Evolutionary conservation across 208 protist genomes (phyloP).

Genomic region (Leishmania martiniquensis): DNA sequence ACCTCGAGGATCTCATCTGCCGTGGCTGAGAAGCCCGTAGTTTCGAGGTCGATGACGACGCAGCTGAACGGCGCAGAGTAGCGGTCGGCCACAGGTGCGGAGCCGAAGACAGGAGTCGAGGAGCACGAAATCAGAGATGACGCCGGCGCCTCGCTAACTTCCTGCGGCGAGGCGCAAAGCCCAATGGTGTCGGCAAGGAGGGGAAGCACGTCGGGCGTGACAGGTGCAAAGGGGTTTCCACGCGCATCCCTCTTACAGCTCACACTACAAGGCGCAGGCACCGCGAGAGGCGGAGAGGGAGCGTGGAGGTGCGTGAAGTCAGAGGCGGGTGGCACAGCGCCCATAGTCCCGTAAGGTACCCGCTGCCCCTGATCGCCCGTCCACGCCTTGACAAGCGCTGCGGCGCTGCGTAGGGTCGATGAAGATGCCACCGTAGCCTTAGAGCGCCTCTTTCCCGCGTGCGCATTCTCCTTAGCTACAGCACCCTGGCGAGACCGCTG

Average conservation of each 20-base stretch:
- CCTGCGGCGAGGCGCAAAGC: background rate
- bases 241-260: background rate
- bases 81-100: background rate
- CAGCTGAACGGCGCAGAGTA: slow-evolving; percentile 29
- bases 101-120: background rate
- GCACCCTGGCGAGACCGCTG: background rate
- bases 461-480: background rate
- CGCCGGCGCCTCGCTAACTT: background rate
- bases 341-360: background rate
- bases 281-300: background rate
- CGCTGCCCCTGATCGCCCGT: background rate
- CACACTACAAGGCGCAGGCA: background rate
- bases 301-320: background rate
- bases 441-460: background rate
- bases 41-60: slow-evolving; percentile 67
- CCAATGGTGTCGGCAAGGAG: slow-evolving; percentile 21
- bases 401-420: background rate
- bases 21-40: slow-evolving; percentile 57
- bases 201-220: background rate
- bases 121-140: background rate
- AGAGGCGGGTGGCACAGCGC: background rate
- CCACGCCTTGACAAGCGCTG: background rate
- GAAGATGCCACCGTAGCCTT: background rate
- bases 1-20: slow-evolving; percentile 60
- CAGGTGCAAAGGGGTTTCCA: background rate